phyloP scores from a whole-genome alignment of 495 filamentous ascomycete genomes.

The Hypomontagnella submonticulosa region DNA sequence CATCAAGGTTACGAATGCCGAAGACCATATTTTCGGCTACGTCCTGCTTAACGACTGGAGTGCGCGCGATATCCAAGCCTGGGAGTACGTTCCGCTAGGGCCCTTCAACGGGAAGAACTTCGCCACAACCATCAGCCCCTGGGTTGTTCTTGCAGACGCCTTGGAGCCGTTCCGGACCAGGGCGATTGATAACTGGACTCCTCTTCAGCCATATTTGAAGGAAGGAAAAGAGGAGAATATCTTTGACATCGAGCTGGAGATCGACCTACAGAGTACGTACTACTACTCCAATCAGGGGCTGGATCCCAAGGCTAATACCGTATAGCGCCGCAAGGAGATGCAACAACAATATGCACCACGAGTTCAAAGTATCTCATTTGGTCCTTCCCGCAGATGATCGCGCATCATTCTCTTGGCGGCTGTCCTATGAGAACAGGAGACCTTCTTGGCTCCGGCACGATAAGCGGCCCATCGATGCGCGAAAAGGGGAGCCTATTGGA shows the following conservation, averaged over 20 bases:
- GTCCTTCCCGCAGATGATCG: conserved; percentile 94
- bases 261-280: conserved; percentile 74
- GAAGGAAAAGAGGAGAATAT: conserved; percentile 71
- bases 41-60: conserved; percentile 97
- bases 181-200: conserved; percentile 71
- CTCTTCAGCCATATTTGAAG: conserved; percentile 74
- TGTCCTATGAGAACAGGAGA: conserved; percentile 87
- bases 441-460: conserved; percentile 88
- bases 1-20: conserved; percentile 70
- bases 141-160: conserved; percentile 89
- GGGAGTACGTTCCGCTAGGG: conserved; percentile 88
- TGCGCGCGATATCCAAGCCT: conserved; percentile 87
- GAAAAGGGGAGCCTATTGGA: conserved; percentile 84
- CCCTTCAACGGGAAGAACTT: conserved; percentile 96
- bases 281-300: neutral
- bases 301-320: conserved; percentile 14
- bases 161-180: conserved; percentile 70
- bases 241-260: conserved; percentile 79
- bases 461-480: conserved; percentile 73
- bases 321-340: conserved; percentile 67
- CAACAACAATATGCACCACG: conserved; percentile 72
- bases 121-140: conserved; percentile 86
- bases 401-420: conserved; percentile 88
- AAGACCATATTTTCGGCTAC: conserved; percentile 83
- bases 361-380: conserved; percentile 81